Conservation (phyloP, 192 early-diverging fungal species). For the Entomortierella parvispora region DNA sequence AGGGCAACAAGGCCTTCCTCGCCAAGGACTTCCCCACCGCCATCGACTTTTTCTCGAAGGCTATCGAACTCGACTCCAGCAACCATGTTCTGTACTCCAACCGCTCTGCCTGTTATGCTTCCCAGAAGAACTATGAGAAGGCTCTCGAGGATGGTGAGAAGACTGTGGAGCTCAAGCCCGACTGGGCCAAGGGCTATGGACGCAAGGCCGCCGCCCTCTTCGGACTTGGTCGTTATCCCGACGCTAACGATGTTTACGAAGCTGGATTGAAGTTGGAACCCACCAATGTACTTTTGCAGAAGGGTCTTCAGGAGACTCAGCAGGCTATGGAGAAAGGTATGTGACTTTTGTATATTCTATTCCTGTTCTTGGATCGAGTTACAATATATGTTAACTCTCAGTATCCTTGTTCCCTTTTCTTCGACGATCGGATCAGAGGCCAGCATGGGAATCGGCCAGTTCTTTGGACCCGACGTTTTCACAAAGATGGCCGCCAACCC, state of each 20-base stretch:
- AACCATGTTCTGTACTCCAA: conserved; percentile 97
- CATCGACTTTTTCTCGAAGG: conserved; percentile 82
- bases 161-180: conserved; percentile 81
- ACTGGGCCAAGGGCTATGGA: conserved; percentile 92
- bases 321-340: conserved; percentile 60
- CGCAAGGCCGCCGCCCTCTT: conserved; percentile 90
- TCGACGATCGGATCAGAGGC: conserved; percentile 21
- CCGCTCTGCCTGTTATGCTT: conserved; percentile 87
- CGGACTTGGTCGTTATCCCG: conserved; percentile 72
- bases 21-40: conserved; percentile 81
- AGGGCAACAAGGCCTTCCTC: conserved; percentile 89
- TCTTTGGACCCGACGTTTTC: conserved; percentile 82
- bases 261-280: conserved; percentile 85
- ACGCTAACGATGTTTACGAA: conserved; percentile 83
- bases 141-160: conserved; percentile 89
- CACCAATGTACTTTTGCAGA: conserved; percentile 76
- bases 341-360: conserved; percentile 14
- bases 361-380: background rate
- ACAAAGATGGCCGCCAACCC: conserved; percentile 87
- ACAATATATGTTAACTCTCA: background rate
- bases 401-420: background rate
- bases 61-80: conserved; percentile 83
- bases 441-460: conserved; percentile 58
- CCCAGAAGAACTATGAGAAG: conserved; percentile 78
- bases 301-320: conserved; percentile 82